Conservation (phyloP, 2,329 filamentous ascomycete genomes). For the Thermothelomyces thermophilus region DNA sequence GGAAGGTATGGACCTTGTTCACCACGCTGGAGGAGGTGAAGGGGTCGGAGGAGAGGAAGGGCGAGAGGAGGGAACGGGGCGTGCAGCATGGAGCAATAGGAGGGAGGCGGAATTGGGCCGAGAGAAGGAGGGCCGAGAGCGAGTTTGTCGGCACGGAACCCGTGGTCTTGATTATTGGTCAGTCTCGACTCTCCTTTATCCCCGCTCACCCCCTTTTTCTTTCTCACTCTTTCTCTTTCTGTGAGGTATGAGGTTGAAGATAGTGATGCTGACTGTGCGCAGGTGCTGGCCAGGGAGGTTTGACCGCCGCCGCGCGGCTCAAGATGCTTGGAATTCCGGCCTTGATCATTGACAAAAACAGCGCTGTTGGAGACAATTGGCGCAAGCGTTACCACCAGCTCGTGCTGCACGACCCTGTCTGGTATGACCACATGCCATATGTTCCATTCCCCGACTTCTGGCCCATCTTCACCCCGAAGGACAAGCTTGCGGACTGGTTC, state of each 20-base stretch:
- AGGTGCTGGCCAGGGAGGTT: slow-evolving; percentile 50
- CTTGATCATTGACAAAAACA: slow-evolving; percentile 45
- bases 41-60: slow-evolving; percentile 37
- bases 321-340: slow-evolving; percentile 49
- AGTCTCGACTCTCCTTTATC: slow-evolving; percentile 6
- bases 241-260: background rate
- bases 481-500: slow-evolving; percentile 60
- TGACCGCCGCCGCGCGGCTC: slow-evolving; percentile 46
- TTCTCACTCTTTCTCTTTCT: background rate
- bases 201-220: background rate
- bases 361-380: slow-evolving; percentile 54
- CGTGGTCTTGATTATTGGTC: slow-evolving; percentile 50
- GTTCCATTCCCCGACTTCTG: slow-evolving; percentile 54
- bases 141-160: slow-evolving; percentile 45
- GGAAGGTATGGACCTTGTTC: slow-evolving; percentile 52
- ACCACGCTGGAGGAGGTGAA: slow-evolving; percentile 42
- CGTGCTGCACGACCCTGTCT: slow-evolving; percentile 58
- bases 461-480: slow-evolving; percentile 62
- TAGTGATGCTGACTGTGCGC: slow-evolving; percentile 13
- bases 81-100: slow-evolving; percentile 41
- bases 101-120: slow-evolving; percentile 46
- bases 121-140: slow-evolving; percentile 39
- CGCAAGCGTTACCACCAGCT: slow-evolving; percentile 49
- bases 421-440: slow-evolving; percentile 53
- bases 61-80: slow-evolving; percentile 39